These are phyloP conservation scores for Tripterygium wilfordii DNA, from an alignment of 177 flowering plant species.

Conservation along the genomic window DNA sequence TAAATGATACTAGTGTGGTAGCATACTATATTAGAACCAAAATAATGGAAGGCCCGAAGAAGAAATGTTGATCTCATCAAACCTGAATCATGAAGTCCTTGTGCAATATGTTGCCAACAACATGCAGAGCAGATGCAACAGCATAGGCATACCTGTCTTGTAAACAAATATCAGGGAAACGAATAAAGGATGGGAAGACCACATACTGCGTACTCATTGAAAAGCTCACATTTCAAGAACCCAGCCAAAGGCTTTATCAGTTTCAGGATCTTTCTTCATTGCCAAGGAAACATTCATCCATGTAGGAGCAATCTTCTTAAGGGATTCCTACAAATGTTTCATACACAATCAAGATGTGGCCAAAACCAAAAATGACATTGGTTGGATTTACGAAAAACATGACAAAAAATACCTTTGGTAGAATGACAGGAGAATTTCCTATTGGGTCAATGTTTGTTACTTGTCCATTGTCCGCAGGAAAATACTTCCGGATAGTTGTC, in stretches of 20 bases:
- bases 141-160: slow-evolving; percentile 89
- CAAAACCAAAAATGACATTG: not conserved
- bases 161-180: slow-evolving; percentile 1
- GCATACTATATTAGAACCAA: no score
- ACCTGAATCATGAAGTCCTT: slow-evolving; percentile 99
- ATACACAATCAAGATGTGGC: slow-evolving; percentile 5
- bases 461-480: slow-evolving; percentile 82
- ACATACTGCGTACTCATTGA: no score
- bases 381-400: not conserved
- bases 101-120: slow-evolving; percentile 71
- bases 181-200: not conserved
- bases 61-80: slow-evolving; percentile 3
- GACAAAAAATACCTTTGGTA: slow-evolving; percentile 57
- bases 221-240: slow-evolving; percentile 86
- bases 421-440: slow-evolving; percentile 95
- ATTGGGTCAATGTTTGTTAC: slow-evolving; percentile 89
- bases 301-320: slow-evolving; percentile 86
- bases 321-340: slow-evolving; percentile 44
- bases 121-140: slow-evolving; percentile 89
- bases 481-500: slow-evolving; percentile 63
- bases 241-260: slow-evolving; percentile 97
- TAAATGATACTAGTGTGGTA: not conserved
- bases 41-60: not conserved
- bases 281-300: slow-evolving; percentile 98
- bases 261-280: slow-evolving; percentile 88